phyloP scores from a whole-genome alignment of 257 asterid species.

The Solanum medicagineum region DNA sequence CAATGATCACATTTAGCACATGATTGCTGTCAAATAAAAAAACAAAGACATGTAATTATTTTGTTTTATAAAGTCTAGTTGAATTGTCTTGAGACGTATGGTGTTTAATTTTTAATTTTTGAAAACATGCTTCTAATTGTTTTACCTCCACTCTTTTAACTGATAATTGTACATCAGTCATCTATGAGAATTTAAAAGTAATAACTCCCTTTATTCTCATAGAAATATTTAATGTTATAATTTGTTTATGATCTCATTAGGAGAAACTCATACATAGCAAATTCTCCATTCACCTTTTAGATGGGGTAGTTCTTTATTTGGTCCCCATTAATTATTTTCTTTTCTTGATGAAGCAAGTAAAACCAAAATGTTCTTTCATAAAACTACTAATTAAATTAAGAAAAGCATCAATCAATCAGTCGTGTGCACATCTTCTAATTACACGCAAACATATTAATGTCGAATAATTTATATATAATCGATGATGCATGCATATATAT shows the following conservation, averaged over 20 bases:
- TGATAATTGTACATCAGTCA: neutral
- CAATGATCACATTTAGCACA: slow-evolving; percentile 56
- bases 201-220: neutral
- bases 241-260: neutral
- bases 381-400: neutral
- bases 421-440: neutral
- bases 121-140: too few species aligned
- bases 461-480: neutral
- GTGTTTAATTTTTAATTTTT: too few species aligned
- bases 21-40: slow-evolving; percentile 17
- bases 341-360: neutral
- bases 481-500: neutral
- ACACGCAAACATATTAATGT: neutral
- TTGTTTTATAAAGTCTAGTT: neutral
- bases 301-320: neutral
- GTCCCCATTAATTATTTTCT: neutral
- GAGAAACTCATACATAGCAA: neutral
- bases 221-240: neutral
- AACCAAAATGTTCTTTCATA: neutral
- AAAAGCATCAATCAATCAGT: neutral
- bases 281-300: neutral
- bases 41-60: neutral
- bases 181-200: neutral
- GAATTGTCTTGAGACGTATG: too few species aligned
- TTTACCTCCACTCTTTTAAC: neutral